Evolutionary conservation across 179 eudicot species (phyloP).

Genomic region (Silene noctiflora): DNA sequence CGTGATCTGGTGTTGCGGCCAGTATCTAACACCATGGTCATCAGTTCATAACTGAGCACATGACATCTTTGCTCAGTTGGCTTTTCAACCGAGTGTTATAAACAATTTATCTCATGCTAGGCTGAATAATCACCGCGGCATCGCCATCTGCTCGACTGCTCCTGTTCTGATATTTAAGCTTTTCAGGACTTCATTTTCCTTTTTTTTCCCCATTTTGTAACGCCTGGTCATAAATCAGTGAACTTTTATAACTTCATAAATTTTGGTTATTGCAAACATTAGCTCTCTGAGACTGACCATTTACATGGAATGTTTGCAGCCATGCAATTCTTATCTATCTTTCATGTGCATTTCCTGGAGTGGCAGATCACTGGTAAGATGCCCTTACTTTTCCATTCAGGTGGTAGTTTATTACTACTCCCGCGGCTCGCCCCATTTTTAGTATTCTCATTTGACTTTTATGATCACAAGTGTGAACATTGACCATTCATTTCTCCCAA

Average conservation of each 20-base stretch:
- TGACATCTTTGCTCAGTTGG: too few relatives aligned
- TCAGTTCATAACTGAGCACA: too few relatives aligned
- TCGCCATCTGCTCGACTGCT: too few relatives aligned
- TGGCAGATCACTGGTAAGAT: constrained; percentile 88
- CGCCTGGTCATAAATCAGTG: background rate
- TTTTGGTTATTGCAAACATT: background rate
- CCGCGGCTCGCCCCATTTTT: too few relatives aligned
- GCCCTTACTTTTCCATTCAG: background rate
- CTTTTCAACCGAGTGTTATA: too few relatives aligned
- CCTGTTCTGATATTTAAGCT: background rate
- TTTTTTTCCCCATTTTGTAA: background rate
- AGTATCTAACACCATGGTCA: too few relatives aligned
- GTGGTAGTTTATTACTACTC: background rate
- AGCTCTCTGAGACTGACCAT: constrained; percentile 6
- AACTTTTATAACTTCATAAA: too few relatives aligned
- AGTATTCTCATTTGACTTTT: background rate
- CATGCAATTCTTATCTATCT: constrained; percentile 88
- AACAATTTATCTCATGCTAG: too few relatives aligned
- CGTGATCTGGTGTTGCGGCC: too few relatives aligned
- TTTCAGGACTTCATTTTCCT: background rate
- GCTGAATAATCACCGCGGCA: too few relatives aligned
- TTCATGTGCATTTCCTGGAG: constrained; percentile 76
- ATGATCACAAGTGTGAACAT: background rate
- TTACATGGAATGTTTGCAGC: constrained; percentile 41
- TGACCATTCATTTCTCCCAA: background rate